Conservation (phyloP, 208 protist genomes). For the Leishmania arabica region DNA sequence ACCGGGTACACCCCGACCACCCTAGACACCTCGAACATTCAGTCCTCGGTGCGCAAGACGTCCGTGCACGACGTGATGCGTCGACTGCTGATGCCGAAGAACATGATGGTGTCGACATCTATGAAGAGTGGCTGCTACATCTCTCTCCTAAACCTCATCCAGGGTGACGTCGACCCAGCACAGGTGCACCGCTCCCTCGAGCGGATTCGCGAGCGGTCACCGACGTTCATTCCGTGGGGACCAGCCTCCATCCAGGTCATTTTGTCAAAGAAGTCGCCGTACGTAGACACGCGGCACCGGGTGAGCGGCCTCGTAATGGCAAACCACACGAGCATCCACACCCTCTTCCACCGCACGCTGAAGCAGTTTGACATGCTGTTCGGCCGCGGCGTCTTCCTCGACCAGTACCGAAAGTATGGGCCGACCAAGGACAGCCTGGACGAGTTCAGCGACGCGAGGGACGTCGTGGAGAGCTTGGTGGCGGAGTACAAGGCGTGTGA, state of each 20-base stretch:
- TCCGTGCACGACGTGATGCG: constrained; percentile 99
- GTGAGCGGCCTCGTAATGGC: constrained; percentile 99
- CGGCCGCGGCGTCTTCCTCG: constrained; percentile 93
- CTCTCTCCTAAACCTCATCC: constrained; percentile 99
- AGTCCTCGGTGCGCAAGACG: constrained; percentile 97
- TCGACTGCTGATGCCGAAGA: constrained; percentile 98
- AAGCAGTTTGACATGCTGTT: constrained; percentile 95
- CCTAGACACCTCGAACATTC: constrained; percentile 87
- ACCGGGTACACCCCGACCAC: constrained; percentile 99
- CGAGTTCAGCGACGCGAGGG: constrained; percentile 96
- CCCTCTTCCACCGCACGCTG: constrained; percentile 93
- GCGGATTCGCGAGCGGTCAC: constrained; percentile 97
- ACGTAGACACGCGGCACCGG: constrained; percentile 95
- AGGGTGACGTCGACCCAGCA: constrained; percentile 98
- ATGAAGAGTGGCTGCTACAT: constrained; percentile 98
- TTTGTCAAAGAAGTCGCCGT: constrained; percentile 96
- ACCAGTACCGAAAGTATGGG: constrained; percentile 93
- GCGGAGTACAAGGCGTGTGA: constrained; percentile 98
- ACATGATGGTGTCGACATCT: constrained; percentile 97
- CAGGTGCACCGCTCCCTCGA: constrained; percentile 99
- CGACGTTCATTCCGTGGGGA: constrained; percentile 99
- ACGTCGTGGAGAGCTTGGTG: constrained; percentile 95
- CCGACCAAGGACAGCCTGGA: constrained; percentile 94
- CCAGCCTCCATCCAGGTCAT: constrained; percentile 96
- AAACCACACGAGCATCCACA: constrained; percentile 98